Evolutionary conservation across 2,329 filamentous ascomycete genomes (phyloP), one percentile per base, ranked within the genome.

Genomic region (Trichoderma breve): DNA sequence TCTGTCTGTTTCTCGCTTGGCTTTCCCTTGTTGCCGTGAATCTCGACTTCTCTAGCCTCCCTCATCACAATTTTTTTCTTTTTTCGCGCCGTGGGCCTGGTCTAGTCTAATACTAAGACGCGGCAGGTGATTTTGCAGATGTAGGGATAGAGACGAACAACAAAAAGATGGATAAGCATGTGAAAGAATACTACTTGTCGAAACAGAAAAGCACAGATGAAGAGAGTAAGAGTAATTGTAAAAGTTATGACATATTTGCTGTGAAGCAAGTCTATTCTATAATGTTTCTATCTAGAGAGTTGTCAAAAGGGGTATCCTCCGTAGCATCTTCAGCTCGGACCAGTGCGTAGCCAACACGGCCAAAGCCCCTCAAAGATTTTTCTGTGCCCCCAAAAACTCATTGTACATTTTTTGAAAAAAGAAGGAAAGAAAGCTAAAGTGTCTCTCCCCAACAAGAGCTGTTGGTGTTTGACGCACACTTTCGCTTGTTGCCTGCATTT

Each of bases 321-420:
- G 76, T 76, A 74, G 76, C 73, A 71, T 78, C 74, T 76, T 77
- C 76, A 79, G 78, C 76, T 77, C 78, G 77, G 78, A 77, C 79
- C 77, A 78, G 36, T 76, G 75, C 75, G 60, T 61, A 28, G 73
- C 68, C 58, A 73, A 62, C 72, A 73, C 60, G 73, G 73, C 72
- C 74, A 72, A 72, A 73, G 73, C 76, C 73, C 73, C 73, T 58
- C 60, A 55, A 74, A 73, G 69, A 72, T 67, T 70, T 70, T 73
- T 73, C 64, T 57, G 39, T 62, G 34, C 51, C 64, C 60, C 71
- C 36, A 28, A 43, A 43, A 60, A 60, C 30, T 69, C 71, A 70
- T 65, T 70, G 71, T 70, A 70, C 71, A 72, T 58, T 60, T 43
- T 43, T 43, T 7, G 18, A 15, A 18, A 21, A 58, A 26, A 34